Percentiles rank a stretch among this genome's conserved stretches.
phyloP scores from a whole-genome alignment of 768 basidiomycete genomes.

The Mycena vulgaris region DNA sequence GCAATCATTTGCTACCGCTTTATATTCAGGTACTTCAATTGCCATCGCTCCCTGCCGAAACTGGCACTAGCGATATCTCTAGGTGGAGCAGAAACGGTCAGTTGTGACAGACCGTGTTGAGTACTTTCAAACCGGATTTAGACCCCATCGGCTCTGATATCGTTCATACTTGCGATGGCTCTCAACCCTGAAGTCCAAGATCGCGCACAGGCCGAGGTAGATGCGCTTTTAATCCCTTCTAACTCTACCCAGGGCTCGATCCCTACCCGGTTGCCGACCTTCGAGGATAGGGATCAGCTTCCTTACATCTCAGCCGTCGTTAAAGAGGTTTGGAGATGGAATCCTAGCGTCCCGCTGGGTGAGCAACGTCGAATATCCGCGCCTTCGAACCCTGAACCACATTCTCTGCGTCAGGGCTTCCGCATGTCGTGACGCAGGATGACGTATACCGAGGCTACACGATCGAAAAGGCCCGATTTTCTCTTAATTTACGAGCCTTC shows the following conservation, averaged over 20 bases:
- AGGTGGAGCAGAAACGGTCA: slow-evolving; percentile 51
- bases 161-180: slow-evolving; percentile 56
- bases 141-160: slow-evolving; percentile 50
- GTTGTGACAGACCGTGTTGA: background rate
- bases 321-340: slow-evolving; percentile 43
- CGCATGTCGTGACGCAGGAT: slow-evolving; percentile 48
- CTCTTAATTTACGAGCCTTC: slow-evolving; percentile 11
- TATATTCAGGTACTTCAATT: slow-evolving; percentile 42
- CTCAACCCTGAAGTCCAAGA: slow-evolving; percentile 39
- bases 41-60: too few species aligned
- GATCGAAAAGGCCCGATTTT: slow-evolving; percentile 51
- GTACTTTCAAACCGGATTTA: slow-evolving; percentile 6
- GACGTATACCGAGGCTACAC: slow-evolving; percentile 49
- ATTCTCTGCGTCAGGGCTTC: slow-evolving; percentile 14
- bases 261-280: slow-evolving; percentile 40
- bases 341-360: slow-evolving; percentile 29
- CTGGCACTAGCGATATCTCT: background rate
- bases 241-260: background rate
- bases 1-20: slow-evolving; percentile 48
- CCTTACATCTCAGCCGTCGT: slow-evolving; percentile 42
- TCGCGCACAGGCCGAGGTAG: slow-evolving; percentile 18
- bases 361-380: background rate
- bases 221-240: slow-evolving; percentile 3
- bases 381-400: background rate
- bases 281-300: slow-evolving; percentile 37